Evolutionary conservation across 1,284 basidiomycete species (phyloP), one percentile per base, ranked within the genome.

Genomic region (Quambalaria eucalypti): DNA sequence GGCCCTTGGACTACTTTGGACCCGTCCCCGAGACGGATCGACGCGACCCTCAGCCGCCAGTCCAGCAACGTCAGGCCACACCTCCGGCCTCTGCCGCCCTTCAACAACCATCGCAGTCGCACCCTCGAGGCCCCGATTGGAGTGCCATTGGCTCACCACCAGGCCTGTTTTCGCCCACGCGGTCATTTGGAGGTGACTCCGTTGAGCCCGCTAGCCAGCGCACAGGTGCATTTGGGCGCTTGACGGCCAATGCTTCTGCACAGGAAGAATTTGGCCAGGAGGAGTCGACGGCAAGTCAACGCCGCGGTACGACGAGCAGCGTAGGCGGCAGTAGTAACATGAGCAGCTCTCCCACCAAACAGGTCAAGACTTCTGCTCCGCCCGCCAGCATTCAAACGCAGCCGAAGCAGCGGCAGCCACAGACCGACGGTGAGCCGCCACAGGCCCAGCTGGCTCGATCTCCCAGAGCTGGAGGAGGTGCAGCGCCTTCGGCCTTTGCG

Each of bases 1-100:
- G 68, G 2, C 68, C 68, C 2, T 59, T 70, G 33, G 68, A 70
- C 55, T 70, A 62, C 48, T 68, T 61, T 29, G 66, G 56, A 6
- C 64, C 54, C 6, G 28, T 36, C 50, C 2, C 28, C 12, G 26
- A 33, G n/a, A n/a, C n/a, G n/a, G n/a, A n/a, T n/a, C n/a, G n/a
- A 14, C 23, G 10, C 8, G 30, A 50, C 16, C 23, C 28, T 14
- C 49, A 39, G 49, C 30, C 30, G 2, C 31, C 31, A 39, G 36
- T 4, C 3, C 16, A n/a, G 36, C 36, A 39, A 39, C 5, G 16
- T 10, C n/a, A n/a, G n/a, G n/a, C n/a, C n/a, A n/a, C n/a, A n/a
- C n/a, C n/a, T n/a, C n/a, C n/a, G n/a, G n/a, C 36, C 21, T 14
- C 36, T 21, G 36, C 21, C 36, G 21, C 3, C 36, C 16, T 3